Percentiles rank a stretch among this genome's conserved stretches.
phyloP scores from a whole-genome alignment of 768 basidiomycete species.

The Phylloporus scabripes region DNA sequence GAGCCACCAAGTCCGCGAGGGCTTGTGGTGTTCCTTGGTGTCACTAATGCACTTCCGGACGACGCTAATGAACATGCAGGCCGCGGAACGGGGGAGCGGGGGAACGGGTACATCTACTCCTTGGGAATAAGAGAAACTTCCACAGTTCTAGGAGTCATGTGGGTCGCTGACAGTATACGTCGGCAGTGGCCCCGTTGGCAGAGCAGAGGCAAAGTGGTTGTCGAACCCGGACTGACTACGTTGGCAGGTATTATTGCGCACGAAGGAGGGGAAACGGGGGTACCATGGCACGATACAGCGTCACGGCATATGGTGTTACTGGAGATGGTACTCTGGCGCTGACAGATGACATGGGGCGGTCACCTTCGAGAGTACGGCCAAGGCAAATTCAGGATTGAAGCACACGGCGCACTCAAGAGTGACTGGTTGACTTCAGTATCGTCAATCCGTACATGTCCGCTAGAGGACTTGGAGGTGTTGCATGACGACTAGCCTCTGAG shows the following conservation, averaged over 20 bases:
- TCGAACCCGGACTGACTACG: slow-evolving; percentile 12
- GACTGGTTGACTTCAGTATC: slow-evolving; percentile 45
- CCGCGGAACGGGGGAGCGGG: slow-evolving; percentile 54
- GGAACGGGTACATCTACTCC: slow-evolving; percentile 47
- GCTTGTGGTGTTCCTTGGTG: slow-evolving; percentile 9
- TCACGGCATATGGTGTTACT: slow-evolving; percentile 61
- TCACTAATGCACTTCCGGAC: slow-evolving; percentile 30
- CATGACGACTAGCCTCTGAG: slow-evolving; percentile 29
- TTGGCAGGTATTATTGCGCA: slow-evolving; percentile 46
- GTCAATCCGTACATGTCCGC: slow-evolving; percentile 28
- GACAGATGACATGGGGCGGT: slow-evolving; percentile 52
- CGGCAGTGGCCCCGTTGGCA: slow-evolving; percentile 26
- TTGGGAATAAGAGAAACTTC: slow-evolving; percentile 23
- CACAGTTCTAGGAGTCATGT: slow-evolving; percentile 22
- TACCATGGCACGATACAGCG: slow-evolving; percentile 43
- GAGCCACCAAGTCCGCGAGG: slow-evolving; percentile 38
- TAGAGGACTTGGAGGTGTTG: slow-evolving; percentile 28
- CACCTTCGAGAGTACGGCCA: slow-evolving; percentile 36
- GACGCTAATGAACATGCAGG: slow-evolving; percentile 48
- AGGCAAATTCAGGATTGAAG: slow-evolving; percentile 30
- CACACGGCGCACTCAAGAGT: slow-evolving; percentile 25
- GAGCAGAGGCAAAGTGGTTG: slow-evolving; percentile 6
- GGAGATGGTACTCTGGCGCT: slow-evolving; percentile 47
- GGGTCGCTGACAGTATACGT: slow-evolving; percentile 29
- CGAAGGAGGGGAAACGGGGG: slow-evolving; percentile 38